Base-by-base conservation (phyloP, 495 filamentous ascomycete genomes). In the Trichoderma virens region DNA sequence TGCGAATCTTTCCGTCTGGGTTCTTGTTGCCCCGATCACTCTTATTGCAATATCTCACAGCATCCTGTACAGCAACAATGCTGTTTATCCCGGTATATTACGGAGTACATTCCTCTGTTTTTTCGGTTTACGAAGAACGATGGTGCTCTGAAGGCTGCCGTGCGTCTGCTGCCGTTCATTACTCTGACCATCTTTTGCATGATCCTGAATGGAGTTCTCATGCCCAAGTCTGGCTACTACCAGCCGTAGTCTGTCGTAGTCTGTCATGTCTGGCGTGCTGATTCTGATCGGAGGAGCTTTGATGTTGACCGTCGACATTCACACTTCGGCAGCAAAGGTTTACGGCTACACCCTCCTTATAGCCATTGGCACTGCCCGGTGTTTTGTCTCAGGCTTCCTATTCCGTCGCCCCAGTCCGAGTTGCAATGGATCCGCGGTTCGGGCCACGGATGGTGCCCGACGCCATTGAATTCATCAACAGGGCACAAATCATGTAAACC, bases 131-230 rank as follows among this genome's bases (percentile, higher is more conserved):
- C 78, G 0, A 73, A 73, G 18, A 71, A 68, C 30, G 83, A 86
- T 65, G 68, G 67, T 0, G 77, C 82, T 5, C 70, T 86, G 8
- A 66, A 73, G 59, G 73, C 85, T 1, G 83, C 77, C 2, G 80
- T 87, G 1, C 77, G 82, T 5, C 74, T 88, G 2, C 76, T 89
- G 2, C 86, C 88, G 1, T 86, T 82, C 62, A 76, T 88, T 51
- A 59, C 79, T 59, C 61, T 84, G 5, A 68, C 80, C 47, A 78
- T 87, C n/a, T 68, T 76, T 64, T 68, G 72, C 45, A 77, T 73
- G 54, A 70, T 86, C 20, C 20, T 70, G 43, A 80, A 81, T 51
- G 86, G 86, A 30, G 73, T 71, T 3, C 63, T 85, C n/a, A 78
- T 89, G 66, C 70, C 76, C 4, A 77, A 74, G 41, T 67, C 75